Conservation (phyloP, 139 green algal species). For the Desmodesmus armatus region DNA sequence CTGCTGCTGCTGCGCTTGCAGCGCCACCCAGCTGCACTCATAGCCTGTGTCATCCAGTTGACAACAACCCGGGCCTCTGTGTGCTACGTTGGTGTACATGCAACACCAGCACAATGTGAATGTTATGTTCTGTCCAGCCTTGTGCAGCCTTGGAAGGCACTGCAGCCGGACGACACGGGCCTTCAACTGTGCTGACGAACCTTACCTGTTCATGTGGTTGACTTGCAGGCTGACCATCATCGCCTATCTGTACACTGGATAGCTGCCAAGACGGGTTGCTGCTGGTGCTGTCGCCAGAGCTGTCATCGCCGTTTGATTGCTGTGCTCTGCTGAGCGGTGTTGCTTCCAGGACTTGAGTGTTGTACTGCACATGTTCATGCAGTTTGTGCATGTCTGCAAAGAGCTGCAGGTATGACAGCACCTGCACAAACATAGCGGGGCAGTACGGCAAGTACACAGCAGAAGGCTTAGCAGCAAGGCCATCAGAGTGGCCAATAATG, state of each 20-base stretch:
- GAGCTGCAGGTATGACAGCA: conserved; percentile 68
- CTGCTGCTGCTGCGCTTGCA: too few relatives aligned
- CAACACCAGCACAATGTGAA: too few relatives aligned
- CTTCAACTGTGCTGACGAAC: not conserved
- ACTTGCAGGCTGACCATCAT: not conserved
- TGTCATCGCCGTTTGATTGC: not conserved
- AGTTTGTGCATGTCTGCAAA: conserved; percentile 66
- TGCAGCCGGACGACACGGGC: too few relatives aligned
- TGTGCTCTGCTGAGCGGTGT: not conserved
- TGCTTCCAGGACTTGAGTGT: conserved; percentile 48
- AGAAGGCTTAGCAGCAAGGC: too few relatives aligned
- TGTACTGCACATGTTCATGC: conserved; percentile 47
- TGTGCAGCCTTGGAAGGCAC: too few relatives aligned
- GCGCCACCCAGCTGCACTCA: too few relatives aligned
- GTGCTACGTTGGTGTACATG: too few relatives aligned
- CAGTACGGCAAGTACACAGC: too few relatives aligned
- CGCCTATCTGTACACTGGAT: not conserved
- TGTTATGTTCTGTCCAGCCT: too few relatives aligned
- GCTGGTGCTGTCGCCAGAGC: not conserved
- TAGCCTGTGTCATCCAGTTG: too few relatives aligned
- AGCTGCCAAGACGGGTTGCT: conserved; percentile 10
- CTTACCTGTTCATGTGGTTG: conserved; percentile 16
- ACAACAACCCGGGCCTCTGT: too few relatives aligned
- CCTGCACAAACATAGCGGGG: conserved; percentile 42
- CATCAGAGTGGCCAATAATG: too few relatives aligned